Base-by-base conservation (phyloP, 2,329 filamentous ascomycete genomes). In the Bisporella sp. region DNA sequence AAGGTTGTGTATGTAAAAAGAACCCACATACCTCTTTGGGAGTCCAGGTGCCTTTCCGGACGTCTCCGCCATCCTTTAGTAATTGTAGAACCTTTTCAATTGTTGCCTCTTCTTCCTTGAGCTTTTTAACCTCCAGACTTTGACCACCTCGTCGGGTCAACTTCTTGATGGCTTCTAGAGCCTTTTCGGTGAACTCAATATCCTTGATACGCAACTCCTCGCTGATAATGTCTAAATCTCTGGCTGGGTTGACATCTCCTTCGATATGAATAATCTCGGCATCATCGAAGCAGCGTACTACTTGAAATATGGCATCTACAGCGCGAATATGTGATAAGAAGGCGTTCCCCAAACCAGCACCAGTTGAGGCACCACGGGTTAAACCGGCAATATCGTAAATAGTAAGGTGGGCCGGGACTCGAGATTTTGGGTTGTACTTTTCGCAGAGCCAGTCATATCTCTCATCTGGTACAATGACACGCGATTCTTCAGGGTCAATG, bases 221-320 rank as follows among this genome's bases (percentile, higher is more conserved):
- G 69, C 85, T 89, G 73, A 99, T 97, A 70, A 99, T 99, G 66
- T 89, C 87, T 61, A 99, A 73, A 77, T 99, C 93, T 67, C 93
- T 85, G 54, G 87, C 81, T 33, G 93, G 95, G 73, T 99, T 88
- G 63, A 99, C 95, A 64, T 99, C 93, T 68, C 93, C 95, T 78
- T 99, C 95, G 59, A 99, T 91, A 79, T 99, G 93, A 64, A 96
- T 97, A 65, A 99, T 99, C 74, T 99, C 93, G 53, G 92, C 93
- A 77, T 99, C 93, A 68, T 99, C 95, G 73, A 99, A 96, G 74
- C 88, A 95, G 64, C 91, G 85, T 37, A 96, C 91, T 42, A 96
- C 91, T 72, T 96, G 89, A 78, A 96, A 96, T 72, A 96, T 95
- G 71, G 91, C 91, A 76, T 96, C 91, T 71, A 96, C 91, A 49